phyloP scores from a whole-genome alignment of 768 basidiomycete species.

The Gloeostereum incarnatum region DNA sequence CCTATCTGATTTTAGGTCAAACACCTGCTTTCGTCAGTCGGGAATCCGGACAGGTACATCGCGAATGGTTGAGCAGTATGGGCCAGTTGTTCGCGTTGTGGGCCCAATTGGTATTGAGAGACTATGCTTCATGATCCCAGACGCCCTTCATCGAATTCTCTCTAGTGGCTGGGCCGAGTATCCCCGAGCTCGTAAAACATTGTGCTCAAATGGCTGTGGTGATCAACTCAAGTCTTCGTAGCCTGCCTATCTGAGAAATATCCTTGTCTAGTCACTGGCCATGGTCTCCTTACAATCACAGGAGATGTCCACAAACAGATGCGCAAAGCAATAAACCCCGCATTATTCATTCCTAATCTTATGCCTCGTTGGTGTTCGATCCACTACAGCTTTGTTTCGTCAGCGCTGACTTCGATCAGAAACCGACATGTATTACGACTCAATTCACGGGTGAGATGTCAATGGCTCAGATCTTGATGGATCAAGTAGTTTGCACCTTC shows the following conservation, averaged over 20 bases:
- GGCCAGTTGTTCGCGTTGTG: constrained; percentile 31
- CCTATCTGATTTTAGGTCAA: constrained; percentile 26
- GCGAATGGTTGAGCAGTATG: constrained; percentile 36
- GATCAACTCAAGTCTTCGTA: constrained; percentile 9
- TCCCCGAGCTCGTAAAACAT: constrained; percentile 23
- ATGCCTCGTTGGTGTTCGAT: constrained; percentile 20
- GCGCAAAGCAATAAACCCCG: constrained; percentile 43
- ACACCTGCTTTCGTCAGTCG: constrained; percentile 24
- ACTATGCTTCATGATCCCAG: constrained; percentile 32
- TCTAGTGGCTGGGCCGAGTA: constrained; percentile 36
- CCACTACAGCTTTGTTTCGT: background rate
- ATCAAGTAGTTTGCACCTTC: no score
- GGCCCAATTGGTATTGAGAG: constrained; percentile 37
- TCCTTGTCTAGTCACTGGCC: constrained; percentile 30
- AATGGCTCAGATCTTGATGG: no score
- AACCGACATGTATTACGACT: constrained; percentile 36
- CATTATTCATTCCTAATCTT: constrained; percentile 36
- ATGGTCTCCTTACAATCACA: constrained; percentile 38
- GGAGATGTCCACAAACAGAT: constrained; percentile 40
- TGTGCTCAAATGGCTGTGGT: background rate
- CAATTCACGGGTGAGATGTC: constrained; percentile 31
- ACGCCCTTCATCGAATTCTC: constrained; percentile 33
- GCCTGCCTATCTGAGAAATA: constrained; percentile 33
- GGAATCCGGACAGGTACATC: constrained; percentile 33
- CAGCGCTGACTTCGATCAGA: constrained; percentile 14